Conservation (phyloP, 2,329 filamentous ascomycete species). For the Arthrobotrys sinensis region DNA sequence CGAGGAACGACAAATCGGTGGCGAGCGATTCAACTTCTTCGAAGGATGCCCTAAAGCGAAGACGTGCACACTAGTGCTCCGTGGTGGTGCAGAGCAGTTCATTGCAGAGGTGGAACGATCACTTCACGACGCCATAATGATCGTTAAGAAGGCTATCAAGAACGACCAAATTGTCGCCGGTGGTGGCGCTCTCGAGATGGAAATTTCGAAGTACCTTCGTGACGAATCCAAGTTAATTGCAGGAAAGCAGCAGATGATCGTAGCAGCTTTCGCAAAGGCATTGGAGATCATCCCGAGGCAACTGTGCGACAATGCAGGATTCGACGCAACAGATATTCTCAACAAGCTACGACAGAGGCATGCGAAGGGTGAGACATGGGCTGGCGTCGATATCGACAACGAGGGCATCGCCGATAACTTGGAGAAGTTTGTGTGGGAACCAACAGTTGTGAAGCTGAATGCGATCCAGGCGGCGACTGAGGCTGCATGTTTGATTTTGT, state of each 20-base stretch:
- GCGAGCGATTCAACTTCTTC: constrained; percentile 98
- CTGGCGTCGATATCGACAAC: constrained; percentile 92
- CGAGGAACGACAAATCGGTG: constrained; percentile 96
- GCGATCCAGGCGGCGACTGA: constrained; percentile 96
- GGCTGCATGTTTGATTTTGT: constrained; percentile 92
- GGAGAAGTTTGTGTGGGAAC: constrained; percentile 97
- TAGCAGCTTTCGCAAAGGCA: constrained; percentile 98
- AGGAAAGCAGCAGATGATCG: constrained; percentile 96
- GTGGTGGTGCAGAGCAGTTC: constrained; percentile 97
- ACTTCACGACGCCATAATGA: constrained; percentile 99
- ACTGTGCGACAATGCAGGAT: constrained; percentile 97
- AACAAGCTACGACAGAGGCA: constrained; percentile 97
- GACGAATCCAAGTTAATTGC: constrained; percentile 93
- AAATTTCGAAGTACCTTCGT: constrained; percentile 89
- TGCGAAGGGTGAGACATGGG: constrained; percentile 91
- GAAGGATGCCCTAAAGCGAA: constrained; percentile 95
- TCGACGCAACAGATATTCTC: constrained; percentile 97
- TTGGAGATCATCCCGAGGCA: constrained; percentile 96
- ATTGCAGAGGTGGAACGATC: constrained; percentile 98
- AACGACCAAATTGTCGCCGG: constrained; percentile 95
- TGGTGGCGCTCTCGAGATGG: constrained; percentile 96
- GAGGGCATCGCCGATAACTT: constrained; percentile 96
- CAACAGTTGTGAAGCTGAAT: constrained; percentile 94
- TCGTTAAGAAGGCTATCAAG: constrained; percentile 97
- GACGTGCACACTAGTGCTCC: constrained; percentile 95